Percentiles rank a stretch among this genome's conserved stretches.
Evolutionary conservation across 2,329 filamentous ascomycete genomes (phyloP).

Genomic region (Helotiales sp.): DNA sequence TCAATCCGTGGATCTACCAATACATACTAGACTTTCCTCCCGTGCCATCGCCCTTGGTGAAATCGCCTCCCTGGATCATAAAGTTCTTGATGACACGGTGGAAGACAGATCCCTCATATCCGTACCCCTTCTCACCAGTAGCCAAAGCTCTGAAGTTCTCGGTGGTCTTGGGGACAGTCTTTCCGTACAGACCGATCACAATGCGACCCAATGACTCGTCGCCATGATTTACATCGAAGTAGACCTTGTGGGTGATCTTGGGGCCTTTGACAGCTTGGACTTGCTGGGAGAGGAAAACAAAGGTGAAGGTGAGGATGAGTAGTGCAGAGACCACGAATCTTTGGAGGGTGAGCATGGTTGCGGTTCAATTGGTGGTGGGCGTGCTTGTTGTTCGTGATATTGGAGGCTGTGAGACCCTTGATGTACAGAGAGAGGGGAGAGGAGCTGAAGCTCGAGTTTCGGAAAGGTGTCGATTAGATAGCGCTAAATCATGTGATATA

Average conservation of each 20-base stretch:
- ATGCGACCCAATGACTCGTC: constrained; percentile 73
- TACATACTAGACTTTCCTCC: constrained; percentile 80
- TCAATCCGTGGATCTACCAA: not conserved
- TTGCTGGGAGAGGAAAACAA: constrained; percentile 75
- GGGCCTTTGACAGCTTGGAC: constrained; percentile 79
- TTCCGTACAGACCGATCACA: constrained; percentile 82
- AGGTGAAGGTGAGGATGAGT: constrained; percentile 72
- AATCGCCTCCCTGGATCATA: constrained; percentile 92
- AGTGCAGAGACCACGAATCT: constrained; percentile 70
- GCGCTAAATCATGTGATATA: constrained; percentile 25
- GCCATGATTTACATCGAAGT: constrained; percentile 79
- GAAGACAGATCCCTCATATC: constrained; percentile 79
- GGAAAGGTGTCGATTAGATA: constrained; percentile 32
- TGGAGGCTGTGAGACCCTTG: constrained; percentile 10
- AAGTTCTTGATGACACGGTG: constrained; percentile 89
- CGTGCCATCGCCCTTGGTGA: constrained; percentile 79
- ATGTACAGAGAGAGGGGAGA: not conserved
- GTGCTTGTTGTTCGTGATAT: constrained; percentile 8
- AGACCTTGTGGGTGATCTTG: constrained; percentile 95
- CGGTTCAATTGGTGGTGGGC: constrained; percentile 30
- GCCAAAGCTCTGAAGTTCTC: constrained; percentile 79
- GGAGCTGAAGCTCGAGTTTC: constrained; percentile 21
- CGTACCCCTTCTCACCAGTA: constrained; percentile 83
- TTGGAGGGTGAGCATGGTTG: constrained; percentile 72
- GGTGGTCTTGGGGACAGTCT: constrained; percentile 75